Conservation (phyloP, 805 yeast species). For the Maudiozyma pseudohumilis region DNA sequence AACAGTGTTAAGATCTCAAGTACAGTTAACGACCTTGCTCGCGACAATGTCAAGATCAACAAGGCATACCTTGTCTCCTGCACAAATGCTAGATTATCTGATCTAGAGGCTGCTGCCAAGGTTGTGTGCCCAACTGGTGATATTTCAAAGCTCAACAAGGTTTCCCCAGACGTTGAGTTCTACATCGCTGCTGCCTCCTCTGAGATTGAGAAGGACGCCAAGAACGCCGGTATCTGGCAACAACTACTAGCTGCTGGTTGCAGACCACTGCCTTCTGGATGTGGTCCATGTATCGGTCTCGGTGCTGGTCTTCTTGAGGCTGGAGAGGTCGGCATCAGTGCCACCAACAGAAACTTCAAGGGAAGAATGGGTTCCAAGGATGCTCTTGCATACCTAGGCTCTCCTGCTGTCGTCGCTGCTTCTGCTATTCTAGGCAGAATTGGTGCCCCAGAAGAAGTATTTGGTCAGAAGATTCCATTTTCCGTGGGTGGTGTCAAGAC, state of each 20-base stretch:
- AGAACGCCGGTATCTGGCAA: slow-evolving; percentile 86
- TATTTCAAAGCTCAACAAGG: slow-evolving; percentile 38
- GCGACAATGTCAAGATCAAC: slow-evolving; percentile 65
- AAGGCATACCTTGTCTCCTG: slow-evolving; percentile 98
- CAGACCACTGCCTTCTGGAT: slow-evolving; percentile 91
- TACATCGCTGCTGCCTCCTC: slow-evolving; percentile 97
- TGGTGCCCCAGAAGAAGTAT: slow-evolving; percentile 82
- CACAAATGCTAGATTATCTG: slow-evolving; percentile 89
- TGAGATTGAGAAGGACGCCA: slow-evolving; percentile 87
- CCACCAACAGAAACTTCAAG: slow-evolving; percentile 96
- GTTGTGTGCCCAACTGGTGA: slow-evolving; percentile 43
- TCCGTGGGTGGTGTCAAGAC: slow-evolving; percentile 37
- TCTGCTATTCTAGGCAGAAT: slow-evolving; percentile 93
- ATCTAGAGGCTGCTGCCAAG: slow-evolving; percentile 88
- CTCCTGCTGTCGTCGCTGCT: slow-evolving; percentile 98
- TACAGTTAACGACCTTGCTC: slow-evolving; percentile 64
- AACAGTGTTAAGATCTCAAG: slow-evolving; percentile 89
- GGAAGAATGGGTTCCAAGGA: slow-evolving; percentile 99
- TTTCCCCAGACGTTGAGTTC: slow-evolving; percentile 86
- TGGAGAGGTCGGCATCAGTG: slow-evolving; percentile 97
- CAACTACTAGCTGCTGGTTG: slow-evolving; percentile 87
- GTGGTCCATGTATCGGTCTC: slow-evolving; percentile 98
- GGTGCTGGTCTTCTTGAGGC: slow-evolving; percentile 90
- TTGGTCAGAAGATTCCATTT: slow-evolving; percentile 45
- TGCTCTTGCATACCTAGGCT: slow-evolving; percentile 89